phyloP scores from a whole-genome alignment of 176 grass and related monocot species.

The Musa troglodytarum region DNA sequence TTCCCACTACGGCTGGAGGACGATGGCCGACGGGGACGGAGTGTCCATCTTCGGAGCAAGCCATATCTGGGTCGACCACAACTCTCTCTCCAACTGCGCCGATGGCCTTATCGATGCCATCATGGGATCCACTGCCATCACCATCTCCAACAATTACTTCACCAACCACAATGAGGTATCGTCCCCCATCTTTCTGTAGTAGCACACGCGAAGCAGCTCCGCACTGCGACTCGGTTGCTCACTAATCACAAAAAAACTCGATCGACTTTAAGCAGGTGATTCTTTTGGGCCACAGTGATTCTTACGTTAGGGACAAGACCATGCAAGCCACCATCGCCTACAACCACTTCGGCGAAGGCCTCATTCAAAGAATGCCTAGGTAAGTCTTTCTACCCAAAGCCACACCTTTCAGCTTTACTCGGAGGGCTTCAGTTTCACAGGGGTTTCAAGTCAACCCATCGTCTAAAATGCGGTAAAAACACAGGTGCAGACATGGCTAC shows the following conservation, averaged over 20 bases:
- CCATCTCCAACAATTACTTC: conserved; percentile 21
- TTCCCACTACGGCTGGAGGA: conserved; percentile 20
- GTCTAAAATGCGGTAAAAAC: background rate
- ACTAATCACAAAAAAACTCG: background rate
- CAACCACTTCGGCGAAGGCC: conserved; percentile 8
- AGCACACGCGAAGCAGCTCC: background rate
- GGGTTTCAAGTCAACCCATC: background rate
- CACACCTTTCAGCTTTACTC: background rate
- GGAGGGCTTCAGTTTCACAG: background rate
- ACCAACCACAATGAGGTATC: conserved; percentile 13
- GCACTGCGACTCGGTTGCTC: background rate
- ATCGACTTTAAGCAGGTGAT: conserved; percentile 7
- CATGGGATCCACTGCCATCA: conserved; percentile 21
- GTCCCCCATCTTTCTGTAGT: background rate
- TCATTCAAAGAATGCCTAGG: conserved; percentile 12
- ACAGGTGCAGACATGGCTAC: conserved; percentile 11
- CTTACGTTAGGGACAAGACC: background rate
- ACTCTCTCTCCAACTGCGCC: conserved; percentile 18
- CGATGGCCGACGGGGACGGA: conserved; percentile 17
- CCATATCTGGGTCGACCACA: conserved; percentile 21
- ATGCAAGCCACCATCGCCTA: conserved; percentile 12
- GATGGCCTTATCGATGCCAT: conserved; percentile 19
- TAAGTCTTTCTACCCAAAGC: background rate
- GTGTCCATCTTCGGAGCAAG: conserved; percentile 18
- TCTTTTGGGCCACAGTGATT: conserved; percentile 7